A percentile compares a stretch with the other conserved stretches of the same genome.
Evolutionary conservation across 805 yeast species (phyloP).

Genomic region (Ogataea trehalophila): DNA sequence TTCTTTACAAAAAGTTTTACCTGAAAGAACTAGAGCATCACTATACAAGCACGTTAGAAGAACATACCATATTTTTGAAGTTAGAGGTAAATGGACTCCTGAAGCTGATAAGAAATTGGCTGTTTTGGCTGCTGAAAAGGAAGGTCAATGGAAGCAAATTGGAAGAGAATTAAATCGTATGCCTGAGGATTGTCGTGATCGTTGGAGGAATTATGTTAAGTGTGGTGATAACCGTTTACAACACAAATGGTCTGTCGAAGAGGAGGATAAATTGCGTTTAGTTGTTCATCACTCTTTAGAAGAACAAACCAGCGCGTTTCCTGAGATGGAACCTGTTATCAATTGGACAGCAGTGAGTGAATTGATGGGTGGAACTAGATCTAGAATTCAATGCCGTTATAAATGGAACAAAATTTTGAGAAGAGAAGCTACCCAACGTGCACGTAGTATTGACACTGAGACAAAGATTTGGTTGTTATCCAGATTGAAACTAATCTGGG

Average conservation of each 20-base stretch:
- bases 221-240: conserved; percentile 76
- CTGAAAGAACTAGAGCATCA: conserved; percentile 82
- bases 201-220: conserved; percentile 94
- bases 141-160: conserved; percentile 84
- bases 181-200: conserved; percentile 97
- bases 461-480: conserved; percentile 49
- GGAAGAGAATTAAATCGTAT: conserved; percentile 79
- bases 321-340: conserved; percentile 39
- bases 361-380: conserved; percentile 80
- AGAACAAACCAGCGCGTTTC: conserved; percentile 28
- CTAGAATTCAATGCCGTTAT: conserved; percentile 91
- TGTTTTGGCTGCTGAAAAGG: conserved; percentile 56
- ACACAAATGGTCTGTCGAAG: conserved; percentile 82
- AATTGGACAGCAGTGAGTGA: conserved; percentile 94
- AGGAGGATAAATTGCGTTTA: conserved; percentile 58
- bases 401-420: conserved; percentile 85
- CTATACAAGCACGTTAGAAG: conserved; percentile 91
- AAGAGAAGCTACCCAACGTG: conserved; percentile 46
- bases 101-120: conserved; percentile 72
- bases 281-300: conserved; percentile 48
- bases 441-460: conserved; percentile 38
- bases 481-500: conserved; percentile 40
- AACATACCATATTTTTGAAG: conserved; percentile 80
- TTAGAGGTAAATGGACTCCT: conserved; percentile 85
- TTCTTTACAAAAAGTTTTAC: conserved; percentile 67